Evolutionary conservation across 768 basidiomycete genomes (phyloP).

Genomic region (Lyophyllum atratum): DNA sequence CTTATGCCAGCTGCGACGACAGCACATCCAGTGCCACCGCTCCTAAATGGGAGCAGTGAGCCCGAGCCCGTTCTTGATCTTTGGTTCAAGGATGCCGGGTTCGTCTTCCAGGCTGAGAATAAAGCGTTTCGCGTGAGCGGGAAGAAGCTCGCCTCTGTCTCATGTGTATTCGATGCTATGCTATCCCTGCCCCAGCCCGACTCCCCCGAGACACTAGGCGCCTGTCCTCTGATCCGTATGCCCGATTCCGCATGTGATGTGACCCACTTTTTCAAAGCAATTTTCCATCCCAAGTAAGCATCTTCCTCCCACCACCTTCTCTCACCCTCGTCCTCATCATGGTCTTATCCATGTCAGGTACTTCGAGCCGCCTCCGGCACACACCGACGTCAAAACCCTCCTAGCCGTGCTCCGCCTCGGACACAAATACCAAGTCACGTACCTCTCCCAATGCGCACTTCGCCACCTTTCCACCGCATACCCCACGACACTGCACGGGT

Average conservation of each 20-base stretch:
- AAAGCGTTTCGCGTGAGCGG: constrained; percentile 16
- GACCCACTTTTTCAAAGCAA: constrained; percentile 17
- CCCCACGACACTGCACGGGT: constrained; percentile 15
- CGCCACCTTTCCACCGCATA: constrained; percentile 20
- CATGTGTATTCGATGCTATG: constrained; percentile 21
- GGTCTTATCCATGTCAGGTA: background rate
- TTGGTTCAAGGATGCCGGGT: constrained; percentile 27
- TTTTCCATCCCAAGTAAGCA: constrained; percentile 17
- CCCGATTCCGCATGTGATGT: constrained; percentile 16
- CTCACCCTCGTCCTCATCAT: background rate
- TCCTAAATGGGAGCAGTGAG: background rate
- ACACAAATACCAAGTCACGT: constrained; percentile 21
- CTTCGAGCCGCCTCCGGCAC: constrained; percentile 19
- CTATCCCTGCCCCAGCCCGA: constrained; percentile 19
- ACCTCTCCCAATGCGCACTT: constrained; percentile 18
- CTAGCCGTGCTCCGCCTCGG: constrained; percentile 20
- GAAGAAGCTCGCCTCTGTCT: constrained; percentile 13
- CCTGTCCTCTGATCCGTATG: constrained; percentile 16
- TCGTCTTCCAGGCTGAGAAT: constrained; percentile 17
- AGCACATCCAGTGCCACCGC: background rate
- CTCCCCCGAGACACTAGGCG: constrained; percentile 11
- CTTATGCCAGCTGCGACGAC: background rate
- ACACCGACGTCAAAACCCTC: constrained; percentile 14
- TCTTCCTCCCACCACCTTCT: background rate
- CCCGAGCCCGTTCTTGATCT: constrained; percentile 10